Base-by-base conservation (phyloP, 2,329 filamentous ascomycete genomes). In the Sarocladiaceae sp. region DNA sequence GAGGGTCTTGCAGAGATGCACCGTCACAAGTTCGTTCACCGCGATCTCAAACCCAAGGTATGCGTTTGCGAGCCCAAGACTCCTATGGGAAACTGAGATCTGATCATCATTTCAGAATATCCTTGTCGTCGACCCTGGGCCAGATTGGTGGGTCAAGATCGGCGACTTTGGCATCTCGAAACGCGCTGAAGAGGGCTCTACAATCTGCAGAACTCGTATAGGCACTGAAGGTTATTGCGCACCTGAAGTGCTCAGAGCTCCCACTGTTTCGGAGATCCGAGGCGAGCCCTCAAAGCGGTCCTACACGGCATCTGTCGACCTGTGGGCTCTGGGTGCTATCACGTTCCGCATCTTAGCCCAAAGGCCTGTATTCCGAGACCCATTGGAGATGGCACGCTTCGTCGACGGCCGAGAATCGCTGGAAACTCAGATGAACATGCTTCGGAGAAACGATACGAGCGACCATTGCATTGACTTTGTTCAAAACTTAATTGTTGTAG, bases 1-100 rank as follows among this genome's bases (percentile, higher is more conserved):
- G 48, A 50, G 32, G 53, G 48, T 2, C 24, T 55, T 15, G 33
- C 15, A 5, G 47, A 45, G 19, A 52, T 55, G 51, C 53, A 53
- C 20, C 43, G 44, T 3, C 52, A 47, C 10, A 46, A 48, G 3
- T 52, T 52, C 26, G 49, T 47, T 18, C 53, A 55, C 32, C 48
- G 51, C 15, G 53, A 53, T 26, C 35, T 55, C 2, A 53, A 52
- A 18, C 50, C 47, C 2, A 44, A 40, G 20, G 47, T 48, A 43
- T 7, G 31, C 27, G 9, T 7, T 18, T 33, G 23, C 31, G 39
- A 26, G 9, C 5, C 6, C 23, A 6, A 5, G 11, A 9, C 20
- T 40, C 10, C 20, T 16, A 13, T 23, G 15, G 20, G 10, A 9
- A 4, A 10, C n/a, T n/a, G n/a, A n/a, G n/a, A n/a, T n/a, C n/a